phyloP scores from a whole-genome alignment of 257 asterid species.

The Petunia axillaris region DNA sequence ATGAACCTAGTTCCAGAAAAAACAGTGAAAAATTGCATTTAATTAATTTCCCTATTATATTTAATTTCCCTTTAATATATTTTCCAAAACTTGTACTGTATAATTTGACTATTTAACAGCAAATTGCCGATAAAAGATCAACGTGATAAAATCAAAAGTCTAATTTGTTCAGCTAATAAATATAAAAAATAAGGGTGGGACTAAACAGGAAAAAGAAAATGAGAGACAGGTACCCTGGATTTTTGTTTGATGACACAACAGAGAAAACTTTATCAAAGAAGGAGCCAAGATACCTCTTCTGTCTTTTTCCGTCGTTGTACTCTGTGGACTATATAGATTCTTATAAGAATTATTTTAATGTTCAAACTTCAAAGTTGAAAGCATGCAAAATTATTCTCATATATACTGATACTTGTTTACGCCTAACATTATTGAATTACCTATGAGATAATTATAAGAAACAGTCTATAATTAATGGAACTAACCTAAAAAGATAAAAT shows the following conservation, averaged over 20 bases:
- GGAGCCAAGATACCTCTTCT: not conserved
- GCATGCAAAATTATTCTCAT: not conserved
- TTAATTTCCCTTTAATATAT: not conserved
- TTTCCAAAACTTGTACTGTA: not conserved
- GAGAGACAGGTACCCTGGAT: not conserved
- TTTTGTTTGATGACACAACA: not conserved
- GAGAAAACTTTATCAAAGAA: not conserved
- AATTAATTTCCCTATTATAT: not conserved
- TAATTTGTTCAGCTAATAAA: not conserved
- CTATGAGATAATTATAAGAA: too few relatives aligned
- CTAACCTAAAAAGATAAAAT: too few relatives aligned
- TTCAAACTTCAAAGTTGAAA: not conserved
- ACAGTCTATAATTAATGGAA: too few relatives aligned
- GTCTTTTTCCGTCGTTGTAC: not conserved
- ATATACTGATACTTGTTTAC: too few relatives aligned
- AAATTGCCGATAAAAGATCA: not conserved
- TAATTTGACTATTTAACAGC: not conserved
- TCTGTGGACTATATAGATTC: not conserved
- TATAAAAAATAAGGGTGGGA: not conserved
- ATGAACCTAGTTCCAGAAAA: not conserved
- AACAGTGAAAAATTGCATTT: not conserved
- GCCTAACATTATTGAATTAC: too few relatives aligned
- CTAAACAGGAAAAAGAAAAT: not conserved
- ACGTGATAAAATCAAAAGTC: constrained; percentile 10
- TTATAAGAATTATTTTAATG: not conserved